These are phyloP conservation scores for Xanthoceras sorbifolium DNA, from an alignment of 345 rosid genomes.

Conservation along the genomic window DNA sequence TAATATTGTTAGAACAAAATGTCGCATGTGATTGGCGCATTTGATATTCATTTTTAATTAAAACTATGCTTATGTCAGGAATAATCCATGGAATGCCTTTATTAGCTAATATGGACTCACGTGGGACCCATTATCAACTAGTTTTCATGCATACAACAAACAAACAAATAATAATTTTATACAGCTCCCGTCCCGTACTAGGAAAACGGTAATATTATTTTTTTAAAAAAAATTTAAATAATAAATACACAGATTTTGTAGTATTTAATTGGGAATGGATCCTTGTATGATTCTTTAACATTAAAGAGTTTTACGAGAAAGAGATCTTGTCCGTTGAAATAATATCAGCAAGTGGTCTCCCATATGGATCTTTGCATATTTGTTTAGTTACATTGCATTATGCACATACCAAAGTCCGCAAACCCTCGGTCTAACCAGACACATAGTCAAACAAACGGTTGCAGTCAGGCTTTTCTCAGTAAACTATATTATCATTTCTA, in stretches of 20 bases:
- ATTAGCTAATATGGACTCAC: slow-evolving; percentile 16
- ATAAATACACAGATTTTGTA: no score
- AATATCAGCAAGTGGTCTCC: background rate
- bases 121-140: slow-evolving; percentile 7
- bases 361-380: background rate
- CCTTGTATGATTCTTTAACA: background rate
- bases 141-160: slow-evolving; percentile 6
- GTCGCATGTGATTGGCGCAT: slow-evolving; percentile 23
- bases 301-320: no score
- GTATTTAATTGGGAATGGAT: background rate
- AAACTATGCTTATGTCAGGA: slow-evolving; percentile 25
- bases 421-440: background rate
- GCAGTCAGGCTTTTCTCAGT: background rate
- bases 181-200: background rate
- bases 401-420: background rate
- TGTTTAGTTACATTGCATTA: background rate
- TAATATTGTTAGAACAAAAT: background rate
- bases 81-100: slow-evolving; percentile 27
- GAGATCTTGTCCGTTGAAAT: background rate
- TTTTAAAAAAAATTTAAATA: no score
- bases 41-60: slow-evolving; percentile 3
- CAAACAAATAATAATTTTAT: background rate
- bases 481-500: background rate
- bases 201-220: background rate
- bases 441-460: slow-evolving; percentile 10